Base-by-base conservation (phyloP, 2,329 filamentous ascomycete species). In the Sordariomycetes sp. region DNA sequence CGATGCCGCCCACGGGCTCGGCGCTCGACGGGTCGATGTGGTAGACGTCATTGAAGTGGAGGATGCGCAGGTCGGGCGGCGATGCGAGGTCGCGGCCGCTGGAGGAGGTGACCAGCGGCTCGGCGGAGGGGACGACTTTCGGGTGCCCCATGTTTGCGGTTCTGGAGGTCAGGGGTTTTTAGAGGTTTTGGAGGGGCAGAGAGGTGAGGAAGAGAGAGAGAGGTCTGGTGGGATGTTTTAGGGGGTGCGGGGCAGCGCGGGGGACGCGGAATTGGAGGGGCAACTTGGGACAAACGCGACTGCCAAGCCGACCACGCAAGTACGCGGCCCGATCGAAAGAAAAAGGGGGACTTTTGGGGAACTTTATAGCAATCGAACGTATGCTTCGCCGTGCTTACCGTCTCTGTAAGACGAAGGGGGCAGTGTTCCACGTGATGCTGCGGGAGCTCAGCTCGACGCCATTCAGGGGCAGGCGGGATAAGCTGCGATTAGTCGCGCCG, bases 1-100 rank as follows among this genome's bases (percentile, higher is more conserved):
- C 78, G 50, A 88, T 80, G 20, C 92, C 92, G 32, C 92, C 92
- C 2, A 91, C 84, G 1, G 92, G 92, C 67, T 96, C 90, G 18
- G 87, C 83, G 28, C 89, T 91, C 1, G 78, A 77, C 1, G 73
- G 68, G 64, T 96, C 90, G 58, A 96, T 82, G 66, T 96, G 92
- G 71, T 96, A 96, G 60, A 96, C 91, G 72, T 97, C 91, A 71
- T 96, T 96, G 78, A 88, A 96, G 74, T 96, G 92, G 35, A 96
- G 70, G 58, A 96, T 72, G n/a, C 91, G 85, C 55, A 96, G 74
- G 68, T 90, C 87, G 52, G 90, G 88, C 16, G 70, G 65, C 3
- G 65, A 62, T 10, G 62, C 59, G 5, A 62, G 60, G 11, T 59
- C 35, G 32, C 60, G 60, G 48, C 61, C 61, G 2, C 61, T 62